Conservation (phyloP, 2,329 filamentous ascomycete species). For the Periconia sp. region DNA sequence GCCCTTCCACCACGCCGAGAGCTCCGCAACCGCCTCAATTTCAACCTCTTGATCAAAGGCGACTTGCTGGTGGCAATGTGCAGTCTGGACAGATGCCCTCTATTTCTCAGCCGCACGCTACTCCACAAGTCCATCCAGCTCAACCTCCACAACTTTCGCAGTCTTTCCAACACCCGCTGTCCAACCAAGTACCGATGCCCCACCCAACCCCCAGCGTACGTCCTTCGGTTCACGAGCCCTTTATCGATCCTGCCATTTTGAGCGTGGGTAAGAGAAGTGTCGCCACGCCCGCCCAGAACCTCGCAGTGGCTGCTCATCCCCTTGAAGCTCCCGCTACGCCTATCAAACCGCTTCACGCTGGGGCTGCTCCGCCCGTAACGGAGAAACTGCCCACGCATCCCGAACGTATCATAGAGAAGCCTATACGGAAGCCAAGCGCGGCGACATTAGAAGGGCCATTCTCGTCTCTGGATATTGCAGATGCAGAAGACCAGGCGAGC, state of each 20-base stretch:
- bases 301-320: conserved; percentile 23
- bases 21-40: not conserved
- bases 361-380: conserved; percentile 38
- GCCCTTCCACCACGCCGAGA: conserved; percentile 19
- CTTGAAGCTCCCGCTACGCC: conserved; percentile 47
- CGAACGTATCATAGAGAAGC: conserved; percentile 30
- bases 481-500: conserved; percentile 41
- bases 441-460: conserved; percentile 45
- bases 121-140: not conserved
- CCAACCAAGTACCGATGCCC: not conserved
- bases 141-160: conserved; percentile 11
- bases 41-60: not conserved
- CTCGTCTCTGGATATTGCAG: conserved; percentile 43
- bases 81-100: conserved; percentile 2
- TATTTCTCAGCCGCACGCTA: not conserved
- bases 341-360: conserved; percentile 42
- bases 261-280: conserved; percentile 58
- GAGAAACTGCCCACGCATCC: conserved; percentile 43
- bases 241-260: conserved; percentile 82
- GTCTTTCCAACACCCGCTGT: conserved; percentile 9
- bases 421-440: conserved; percentile 37
- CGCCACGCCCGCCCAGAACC: conserved; percentile 20
- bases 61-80: not conserved
- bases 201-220: conserved; percentile 2
- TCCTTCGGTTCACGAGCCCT: conserved; percentile 45